A percentile compares a stretch with the other conserved stretches of the same genome.
These are phyloP conservation scores for Penicillium palitans DNA, from an alignment of 2,329 filamentous ascomycete species.

Conservation along the genomic window DNA sequence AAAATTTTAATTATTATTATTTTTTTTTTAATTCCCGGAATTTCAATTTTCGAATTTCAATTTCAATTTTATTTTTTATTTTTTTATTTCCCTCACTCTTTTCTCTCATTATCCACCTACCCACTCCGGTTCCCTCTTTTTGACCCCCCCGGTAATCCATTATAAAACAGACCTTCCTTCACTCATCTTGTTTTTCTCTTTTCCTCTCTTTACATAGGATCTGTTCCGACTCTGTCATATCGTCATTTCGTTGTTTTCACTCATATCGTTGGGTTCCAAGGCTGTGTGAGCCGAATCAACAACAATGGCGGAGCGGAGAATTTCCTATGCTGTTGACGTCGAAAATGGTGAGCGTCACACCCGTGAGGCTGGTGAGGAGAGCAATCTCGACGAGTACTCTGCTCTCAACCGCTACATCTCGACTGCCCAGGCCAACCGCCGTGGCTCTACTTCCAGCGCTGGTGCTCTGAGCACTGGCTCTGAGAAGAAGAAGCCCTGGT, in stretches of 20 bases:
- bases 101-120: constrained; percentile 27
- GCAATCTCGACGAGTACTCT: constrained; percentile 60
- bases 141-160: constrained; percentile 25
- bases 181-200: constrained; percentile 21
- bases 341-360: constrained; percentile 42
- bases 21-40: constrained; percentile 8
- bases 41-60: constrained; percentile 7
- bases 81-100: constrained; percentile 13
- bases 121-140: constrained; percentile 25
- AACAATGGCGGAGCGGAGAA: constrained; percentile 49
- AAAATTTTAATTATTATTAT: neutral
- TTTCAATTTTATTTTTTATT: constrained; percentile 1
- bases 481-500: constrained; percentile 57
- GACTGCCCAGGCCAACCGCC: constrained; percentile 61
- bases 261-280: constrained; percentile 40
- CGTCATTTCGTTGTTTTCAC: constrained; percentile 38
- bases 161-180: constrained; percentile 41
- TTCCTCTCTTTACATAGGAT: constrained; percentile 34
- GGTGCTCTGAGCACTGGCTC: constrained; percentile 45
- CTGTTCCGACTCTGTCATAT: constrained; percentile 42
- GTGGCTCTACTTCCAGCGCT: constrained; percentile 48
- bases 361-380: constrained; percentile 32
- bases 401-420: constrained; percentile 68
- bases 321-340: constrained; percentile 47
- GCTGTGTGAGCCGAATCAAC: constrained; percentile 42